These are phyloP conservation scores for Parietaria judaica DNA, from an alignment of 306 rosid species.

Conservation along the genomic window DNA sequence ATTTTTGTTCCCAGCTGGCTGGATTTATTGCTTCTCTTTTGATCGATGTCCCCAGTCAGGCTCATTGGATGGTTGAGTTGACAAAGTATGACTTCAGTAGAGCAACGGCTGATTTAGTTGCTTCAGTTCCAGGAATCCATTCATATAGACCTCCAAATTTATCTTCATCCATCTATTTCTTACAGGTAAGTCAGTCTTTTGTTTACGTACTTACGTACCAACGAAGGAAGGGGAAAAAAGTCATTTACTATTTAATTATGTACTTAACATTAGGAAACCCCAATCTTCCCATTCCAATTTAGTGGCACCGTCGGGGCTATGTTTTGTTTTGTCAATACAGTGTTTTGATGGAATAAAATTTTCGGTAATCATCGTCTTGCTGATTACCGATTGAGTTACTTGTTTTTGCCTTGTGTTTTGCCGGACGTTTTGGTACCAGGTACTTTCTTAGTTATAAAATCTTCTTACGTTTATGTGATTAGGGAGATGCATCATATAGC, in stretches of 20 bases:
- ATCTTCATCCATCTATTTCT: slow-evolving; percentile 24
- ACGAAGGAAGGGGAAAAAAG: too few species aligned
- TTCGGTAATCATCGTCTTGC: too few species aligned
- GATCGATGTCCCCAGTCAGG: slow-evolving; percentile 60
- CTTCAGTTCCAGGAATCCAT: slow-evolving; percentile 76
- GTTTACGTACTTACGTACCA: not conserved
- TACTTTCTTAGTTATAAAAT: too few species aligned
- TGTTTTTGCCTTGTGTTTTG: too few species aligned
- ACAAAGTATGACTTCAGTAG: slow-evolving; percentile 65
- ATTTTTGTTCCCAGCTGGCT: slow-evolving; percentile 73
- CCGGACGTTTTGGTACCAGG: too few species aligned
- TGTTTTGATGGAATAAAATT: too few species aligned
- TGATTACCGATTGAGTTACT: too few species aligned
- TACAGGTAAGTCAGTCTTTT: slow-evolving; percentile 24
- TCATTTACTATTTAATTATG: too few species aligned
- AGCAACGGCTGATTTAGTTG: slow-evolving; percentile 62
- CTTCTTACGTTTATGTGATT: slow-evolving; percentile 27
- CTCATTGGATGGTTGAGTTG: slow-evolving; percentile 61
- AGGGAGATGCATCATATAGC: slow-evolving; percentile 24
- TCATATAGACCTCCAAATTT: slow-evolving; percentile 31
- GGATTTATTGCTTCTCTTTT: slow-evolving; percentile 75
- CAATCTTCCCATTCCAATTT: too few species aligned
- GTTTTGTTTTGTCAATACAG: too few species aligned
- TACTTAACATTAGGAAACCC: too few species aligned
- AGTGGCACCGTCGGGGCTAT: too few species aligned